These are phyloP conservation scores for Friedmanniomyces simplex DNA, from an alignment of 495 filamentous ascomycete species.

Conservation along the genomic window DNA sequence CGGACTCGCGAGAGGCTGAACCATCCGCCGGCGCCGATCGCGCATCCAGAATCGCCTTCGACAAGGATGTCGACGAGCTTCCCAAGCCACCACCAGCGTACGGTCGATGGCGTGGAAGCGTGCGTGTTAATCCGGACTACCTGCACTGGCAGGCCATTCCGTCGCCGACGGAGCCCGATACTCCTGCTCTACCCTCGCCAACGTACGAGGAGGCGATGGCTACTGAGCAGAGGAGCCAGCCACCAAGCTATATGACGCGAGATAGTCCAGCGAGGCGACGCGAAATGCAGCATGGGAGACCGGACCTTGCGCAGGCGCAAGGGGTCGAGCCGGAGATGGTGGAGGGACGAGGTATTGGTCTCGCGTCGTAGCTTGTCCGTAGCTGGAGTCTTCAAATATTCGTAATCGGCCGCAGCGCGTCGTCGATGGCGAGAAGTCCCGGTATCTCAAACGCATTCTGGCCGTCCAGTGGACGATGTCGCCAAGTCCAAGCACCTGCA, in stretches of 20 bases:
- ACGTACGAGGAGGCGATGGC: conserved; percentile 20
- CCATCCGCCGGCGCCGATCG: conserved; percentile 1
- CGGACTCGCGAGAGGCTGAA: conserved; percentile 17
- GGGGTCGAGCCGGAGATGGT: conserved; percentile 17
- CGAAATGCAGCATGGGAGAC: conserved; percentile 3
- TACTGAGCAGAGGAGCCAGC: conserved; percentile 2
- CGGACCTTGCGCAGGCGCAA: conserved; percentile 8
- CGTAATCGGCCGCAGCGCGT: background rate
- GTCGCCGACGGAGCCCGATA: conserved; percentile 8
- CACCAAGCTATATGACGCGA: conserved; percentile 19
- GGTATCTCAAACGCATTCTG: background rate
- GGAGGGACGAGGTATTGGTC: conserved; percentile 10
- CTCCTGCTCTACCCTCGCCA: conserved; percentile 16
- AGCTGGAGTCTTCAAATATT: background rate
- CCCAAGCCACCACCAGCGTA: conserved; percentile 67
- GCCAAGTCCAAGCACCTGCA: background rate
- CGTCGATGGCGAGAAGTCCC: background rate
- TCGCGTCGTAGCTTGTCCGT: conserved; percentile 1
- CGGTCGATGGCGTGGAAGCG: conserved; percentile 70
- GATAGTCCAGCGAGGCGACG: conserved; percentile 14
- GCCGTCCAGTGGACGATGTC: background rate
- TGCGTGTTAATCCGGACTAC: conserved; percentile 69
- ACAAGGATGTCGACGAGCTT: conserved; percentile 5
- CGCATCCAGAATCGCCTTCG: background rate
- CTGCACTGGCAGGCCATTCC: conserved; percentile 56